Evolutionary conservation across 2,329 filamentous ascomycete genomes (phyloP), one percentile per base, ranked within the genome.

Genomic region (Sphaerostilbella broomeana): DNA sequence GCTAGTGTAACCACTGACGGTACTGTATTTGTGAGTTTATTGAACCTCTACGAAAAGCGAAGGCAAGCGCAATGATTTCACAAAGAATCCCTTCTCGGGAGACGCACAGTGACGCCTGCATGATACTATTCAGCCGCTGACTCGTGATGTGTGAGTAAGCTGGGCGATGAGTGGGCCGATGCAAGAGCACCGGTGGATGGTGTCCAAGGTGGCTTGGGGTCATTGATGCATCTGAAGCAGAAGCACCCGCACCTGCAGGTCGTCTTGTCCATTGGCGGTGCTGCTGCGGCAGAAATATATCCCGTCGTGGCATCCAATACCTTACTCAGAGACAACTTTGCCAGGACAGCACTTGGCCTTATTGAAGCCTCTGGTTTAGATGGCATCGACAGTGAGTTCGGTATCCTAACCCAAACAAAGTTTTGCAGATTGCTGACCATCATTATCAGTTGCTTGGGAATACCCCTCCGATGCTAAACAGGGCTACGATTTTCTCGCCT

Each of bases 131-230:
- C 35, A 36, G 30, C 29, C 22, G 31, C 57, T 58, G 51, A 60
- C 52, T 51, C 51, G 34, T 43, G 42, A 40, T 42, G 24, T 41
- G 33, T 47, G 36, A 40, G 45, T 18, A 48, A 90, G 86, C 68
- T 89, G 43, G 84, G 81, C 54, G 84, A 92, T 60, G 82, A 86
- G 60, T 86, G 77, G 74, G 84, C 83, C 31, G 86, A 90, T 65
- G 68, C 74, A 27, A 72, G 79, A 51, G 83, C 80, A 52, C 75
- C 79, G 13, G 83, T 87, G 32, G 82, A 89, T 49, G 84, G 82
- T 29, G 73, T 76, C 4, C 69, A 75, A 33, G 84, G 83, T 27
- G 86, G 83, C 30, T 64, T 92, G 37, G 79, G 81, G 21, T 84
- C 86, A 8, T 73, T 90, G 52, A 79, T 80, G 60, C 71, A 80